Evolutionary conservation across 305 asterid genomes (phyloP), one percentile per base, ranked within the genome.

Genomic region (Fraxinus xanthoxyloides): DNA sequence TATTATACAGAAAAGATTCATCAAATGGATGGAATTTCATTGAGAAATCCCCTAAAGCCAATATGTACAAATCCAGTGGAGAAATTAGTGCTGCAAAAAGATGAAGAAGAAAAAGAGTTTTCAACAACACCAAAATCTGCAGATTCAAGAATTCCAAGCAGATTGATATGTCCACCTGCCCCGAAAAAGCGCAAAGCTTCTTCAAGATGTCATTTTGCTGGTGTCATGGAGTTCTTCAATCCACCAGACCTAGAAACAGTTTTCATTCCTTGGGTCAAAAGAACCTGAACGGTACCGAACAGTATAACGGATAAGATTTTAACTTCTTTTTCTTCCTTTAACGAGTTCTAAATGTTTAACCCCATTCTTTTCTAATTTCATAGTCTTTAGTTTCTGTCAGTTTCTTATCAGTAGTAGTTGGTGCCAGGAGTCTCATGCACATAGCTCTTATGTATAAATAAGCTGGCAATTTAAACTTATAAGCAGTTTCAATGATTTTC

Each of bases 231-330:
- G 83, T 90, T 90, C 75, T 91, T 94, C 81, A 86, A 79, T 72
- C 97, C 97, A 0, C 94, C 96, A 1, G 97, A 92, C 38, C 83
- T 91, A 87, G 96, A 94, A 78, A 19, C 90, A 2, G 86, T 89
- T 19, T 92, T 91, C 86, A 81, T 85, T 15, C 85, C 86, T 74
- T 84, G 87, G 0, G 87, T 80, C 15, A 82, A 86, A 78, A 86
- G 87, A 34, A 86, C 85, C 30, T 90, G 61, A 83, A 15, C 12
- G 5, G 15, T 72, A 54, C 28, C 32, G 10, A 43, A 12, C 56
- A 21, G 7, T 36, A 40, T 13, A 2, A 80, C 24, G 34, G 54
- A 73, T 38, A 80, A 21, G 79, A 80, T 73, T 75, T 43, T 8
- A 54, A 32, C 40, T 72, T 80, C 28, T 5, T 61, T 5, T 61